Percentiles rank a stretch among this genome's conserved stretches.
Evolutionary conservation across 768 basidiomycete species (phyloP).

Genomic region (Rhizopogon sp.): DNA sequence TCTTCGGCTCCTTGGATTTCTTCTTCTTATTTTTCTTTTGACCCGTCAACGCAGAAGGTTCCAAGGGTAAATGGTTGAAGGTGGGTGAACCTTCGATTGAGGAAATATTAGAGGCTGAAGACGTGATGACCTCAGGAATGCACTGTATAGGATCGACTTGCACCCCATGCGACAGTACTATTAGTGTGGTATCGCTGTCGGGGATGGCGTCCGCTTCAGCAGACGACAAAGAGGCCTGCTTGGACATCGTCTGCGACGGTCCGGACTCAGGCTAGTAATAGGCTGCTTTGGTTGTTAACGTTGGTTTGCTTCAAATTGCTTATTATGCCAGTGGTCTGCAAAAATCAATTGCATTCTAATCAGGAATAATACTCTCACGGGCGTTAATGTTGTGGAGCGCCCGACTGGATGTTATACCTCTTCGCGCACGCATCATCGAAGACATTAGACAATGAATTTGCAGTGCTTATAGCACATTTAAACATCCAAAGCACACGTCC

Average conservation of each 20-base stretch:
- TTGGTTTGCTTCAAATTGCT: too few species aligned
- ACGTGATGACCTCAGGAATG: conserved; percentile 3
- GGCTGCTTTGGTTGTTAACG: neutral
- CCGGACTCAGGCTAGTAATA: neutral
- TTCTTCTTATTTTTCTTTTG: conserved; percentile 71
- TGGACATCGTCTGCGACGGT: neutral
- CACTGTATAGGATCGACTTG: neutral
- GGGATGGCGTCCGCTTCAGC: neutral
- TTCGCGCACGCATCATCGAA: too few species aligned
- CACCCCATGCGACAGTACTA: neutral
- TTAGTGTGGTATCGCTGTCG: neutral
- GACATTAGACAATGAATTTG: neutral
- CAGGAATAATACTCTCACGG: too few species aligned
- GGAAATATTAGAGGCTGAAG: conserved; percentile 14
- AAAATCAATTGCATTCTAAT: too few species aligned
- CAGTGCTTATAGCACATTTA: neutral
- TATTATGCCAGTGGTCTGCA: too few species aligned
- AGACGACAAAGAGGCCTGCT: neutral
- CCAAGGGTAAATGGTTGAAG: conserved; percentile 11
- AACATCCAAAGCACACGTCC: neutral
- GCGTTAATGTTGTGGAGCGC: too few species aligned
- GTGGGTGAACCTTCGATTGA: conserved; percentile 21
- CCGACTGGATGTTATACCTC: too few species aligned
- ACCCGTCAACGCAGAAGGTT: conserved; percentile 16
- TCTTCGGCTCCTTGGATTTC: conserved; percentile 51